Conservation (phyloP, 1,284 basidiomycete species). For the Tilletia caries region DNA sequence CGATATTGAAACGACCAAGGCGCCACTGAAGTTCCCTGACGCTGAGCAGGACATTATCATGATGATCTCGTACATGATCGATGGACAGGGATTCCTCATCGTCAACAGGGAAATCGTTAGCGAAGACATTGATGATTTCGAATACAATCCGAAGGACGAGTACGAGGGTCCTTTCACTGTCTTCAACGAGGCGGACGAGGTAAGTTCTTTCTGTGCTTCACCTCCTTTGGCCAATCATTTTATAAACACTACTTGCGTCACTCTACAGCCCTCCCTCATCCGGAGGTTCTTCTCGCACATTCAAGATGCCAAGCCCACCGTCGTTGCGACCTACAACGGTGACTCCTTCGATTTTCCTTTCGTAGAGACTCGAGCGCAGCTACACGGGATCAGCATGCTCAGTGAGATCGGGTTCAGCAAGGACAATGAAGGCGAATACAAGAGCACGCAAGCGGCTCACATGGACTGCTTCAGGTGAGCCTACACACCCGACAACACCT, state of each 20-base stretch:
- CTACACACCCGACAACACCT: background rate
- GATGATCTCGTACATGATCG: slow-evolving; percentile 99
- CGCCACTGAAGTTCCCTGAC: slow-evolving; percentile 97
- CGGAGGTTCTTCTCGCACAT: slow-evolving; percentile 90
- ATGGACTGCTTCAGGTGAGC: slow-evolving; percentile 91
- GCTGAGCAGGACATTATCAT: slow-evolving; percentile 94
- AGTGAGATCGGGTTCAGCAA: slow-evolving; percentile 87
- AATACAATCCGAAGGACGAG: slow-evolving; percentile 96
- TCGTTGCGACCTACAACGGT: slow-evolving; percentile 98
- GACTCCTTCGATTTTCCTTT: slow-evolving; percentile 99
- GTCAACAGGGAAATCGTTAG: slow-evolving; percentile 96
- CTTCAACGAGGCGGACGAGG: slow-evolving; percentile 93
- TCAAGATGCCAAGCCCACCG: slow-evolving; percentile 85
- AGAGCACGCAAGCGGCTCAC: slow-evolving; percentile 86
- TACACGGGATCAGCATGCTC: slow-evolving; percentile 94
- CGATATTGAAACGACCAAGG: slow-evolving; percentile 98
- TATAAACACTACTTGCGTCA: background rate
- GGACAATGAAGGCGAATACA: slow-evolving; percentile 92
- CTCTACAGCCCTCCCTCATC: slow-evolving; percentile 67
- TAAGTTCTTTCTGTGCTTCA: slow-evolving; percentile 42
- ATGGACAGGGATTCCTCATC: slow-evolving; percentile 94
- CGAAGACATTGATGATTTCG: slow-evolving; percentile 97
- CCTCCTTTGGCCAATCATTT: too few species aligned
- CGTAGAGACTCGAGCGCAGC: slow-evolving; percentile 79
- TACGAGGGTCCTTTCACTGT: slow-evolving; percentile 96